Evolutionary conservation across 1,284 basidiomycete species (phyloP).

Genomic region (Grifola frondosa): DNA sequence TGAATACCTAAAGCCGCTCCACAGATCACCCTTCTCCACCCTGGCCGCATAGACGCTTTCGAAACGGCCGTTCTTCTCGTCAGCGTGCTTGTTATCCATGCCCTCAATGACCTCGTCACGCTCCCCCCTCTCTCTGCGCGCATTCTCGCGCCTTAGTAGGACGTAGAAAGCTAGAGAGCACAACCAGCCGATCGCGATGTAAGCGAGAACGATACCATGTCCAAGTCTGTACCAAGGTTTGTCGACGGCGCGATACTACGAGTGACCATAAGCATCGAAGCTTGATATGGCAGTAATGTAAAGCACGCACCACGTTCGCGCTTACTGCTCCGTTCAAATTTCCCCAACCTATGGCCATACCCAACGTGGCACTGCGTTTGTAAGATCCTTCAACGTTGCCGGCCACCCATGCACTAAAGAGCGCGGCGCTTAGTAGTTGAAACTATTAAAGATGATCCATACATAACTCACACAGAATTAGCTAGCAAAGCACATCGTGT

Average conservation of each 20-base stretch:
- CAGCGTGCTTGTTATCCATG: constrained; percentile 29
- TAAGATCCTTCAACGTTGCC: constrained; percentile 61
- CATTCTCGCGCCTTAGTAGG: constrained; percentile 60
- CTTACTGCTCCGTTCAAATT: constrained; percentile 72
- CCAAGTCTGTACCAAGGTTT: constrained; percentile 72
- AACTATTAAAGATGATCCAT: not conserved
- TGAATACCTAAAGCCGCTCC: constrained; percentile 49
- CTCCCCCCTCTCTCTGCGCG: constrained; percentile 58
- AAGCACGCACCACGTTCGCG: constrained; percentile 59
- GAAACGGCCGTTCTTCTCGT: constrained; percentile 38
- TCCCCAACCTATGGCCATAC: constrained; percentile 67
- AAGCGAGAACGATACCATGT: constrained; percentile 66
- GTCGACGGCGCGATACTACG: constrained; percentile 62
- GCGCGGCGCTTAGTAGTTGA: not conserved
- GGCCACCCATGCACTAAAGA: constrained; percentile 47
- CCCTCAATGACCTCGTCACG: constrained; percentile 67
- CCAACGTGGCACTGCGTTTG: constrained; percentile 72
- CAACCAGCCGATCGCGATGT: constrained; percentile 64
- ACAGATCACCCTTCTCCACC: constrained; percentile 44
- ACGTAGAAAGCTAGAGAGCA: constrained; percentile 46
- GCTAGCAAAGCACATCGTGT: constrained; percentile 28
- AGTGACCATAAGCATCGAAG: not conserved
- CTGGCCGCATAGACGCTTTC: constrained; percentile 39
- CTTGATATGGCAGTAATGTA: not conserved
- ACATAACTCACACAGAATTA: constrained; percentile 45